phyloP scores from a whole-genome alignment of 495 filamentous ascomycete species.

The Hypoxylon intermedium region DNA sequence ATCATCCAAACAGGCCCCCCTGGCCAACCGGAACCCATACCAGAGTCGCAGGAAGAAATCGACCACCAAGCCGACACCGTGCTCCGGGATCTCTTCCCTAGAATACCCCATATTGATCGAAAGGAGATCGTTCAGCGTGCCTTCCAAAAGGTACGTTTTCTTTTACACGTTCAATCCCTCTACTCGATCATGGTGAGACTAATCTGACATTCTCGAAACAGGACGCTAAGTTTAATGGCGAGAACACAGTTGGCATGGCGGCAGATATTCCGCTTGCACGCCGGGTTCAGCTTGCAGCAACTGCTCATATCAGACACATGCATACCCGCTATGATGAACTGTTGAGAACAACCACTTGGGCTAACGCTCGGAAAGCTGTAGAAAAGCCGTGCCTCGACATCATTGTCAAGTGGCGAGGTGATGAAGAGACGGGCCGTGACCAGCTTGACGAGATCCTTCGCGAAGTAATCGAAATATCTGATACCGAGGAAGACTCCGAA shows the following conservation, averaged over 20 bases:
- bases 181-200: neutral
- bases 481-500: slow-evolving; percentile 73
- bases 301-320: slow-evolving; percentile 83
- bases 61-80: slow-evolving; percentile 75
- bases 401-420: slow-evolving; percentile 86
- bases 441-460: slow-evolving; percentile 81
- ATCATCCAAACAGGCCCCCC: slow-evolving; percentile 22
- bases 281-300: slow-evolving; percentile 80
- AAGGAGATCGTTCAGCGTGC: slow-evolving; percentile 77
- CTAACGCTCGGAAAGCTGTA: slow-evolving; percentile 73
- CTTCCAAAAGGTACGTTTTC: slow-evolving; percentile 75
- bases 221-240: slow-evolving; percentile 40
- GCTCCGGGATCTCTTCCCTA: slow-evolving; percentile 82
- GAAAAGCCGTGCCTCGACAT: slow-evolving; percentile 74
- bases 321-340: slow-evolving; percentile 88
- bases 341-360: slow-evolving; percentile 67
- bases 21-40: slow-evolving; percentile 58
- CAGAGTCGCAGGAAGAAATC: slow-evolving; percentile 66
- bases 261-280: slow-evolving; percentile 70
- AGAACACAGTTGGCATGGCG: slow-evolving; percentile 68
- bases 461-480: slow-evolving; percentile 82
- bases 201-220: slow-evolving; percentile 13
- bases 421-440: slow-evolving; percentile 77
- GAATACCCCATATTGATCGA: slow-evolving; percentile 81
- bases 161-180: neutral